These are phyloP conservation scores for Glonium stellatum DNA, from an alignment of 495 filamentous ascomycete species.

Conservation along the genomic window DNA sequence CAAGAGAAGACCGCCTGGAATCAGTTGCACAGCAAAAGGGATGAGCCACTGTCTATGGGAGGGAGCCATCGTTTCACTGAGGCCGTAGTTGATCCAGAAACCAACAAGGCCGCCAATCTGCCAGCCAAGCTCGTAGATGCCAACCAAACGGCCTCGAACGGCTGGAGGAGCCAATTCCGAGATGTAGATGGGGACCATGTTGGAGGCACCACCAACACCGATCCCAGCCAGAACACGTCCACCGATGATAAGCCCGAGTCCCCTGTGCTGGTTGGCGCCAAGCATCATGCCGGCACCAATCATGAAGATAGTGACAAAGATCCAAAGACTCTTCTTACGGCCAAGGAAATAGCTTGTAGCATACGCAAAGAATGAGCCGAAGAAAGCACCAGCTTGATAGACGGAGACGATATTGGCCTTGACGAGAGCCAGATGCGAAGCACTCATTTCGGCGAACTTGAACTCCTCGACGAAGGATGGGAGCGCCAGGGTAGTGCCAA, in stretches of 20 bases:
- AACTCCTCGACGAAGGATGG: constrained; percentile 20
- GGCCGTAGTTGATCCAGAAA: constrained; percentile 46
- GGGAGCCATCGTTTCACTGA: constrained; percentile 41
- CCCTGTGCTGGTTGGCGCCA: constrained; percentile 43
- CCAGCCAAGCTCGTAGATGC: constrained; percentile 67
- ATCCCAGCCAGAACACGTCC: constrained; percentile 39
- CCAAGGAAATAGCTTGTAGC: constrained; percentile 26
- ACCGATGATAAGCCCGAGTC: constrained; percentile 50
- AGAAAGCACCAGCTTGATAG: constrained; percentile 43
- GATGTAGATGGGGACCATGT: constrained; percentile 41
- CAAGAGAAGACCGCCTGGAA: constrained; percentile 47
- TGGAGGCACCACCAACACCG: constrained; percentile 36
- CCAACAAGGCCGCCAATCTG: constrained; percentile 67
- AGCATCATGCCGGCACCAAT: constrained; percentile 30
- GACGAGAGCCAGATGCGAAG: constrained; percentile 6
- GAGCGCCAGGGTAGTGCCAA: constrained; percentile 20
- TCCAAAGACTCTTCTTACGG: constrained; percentile 23
- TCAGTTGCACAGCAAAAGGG: constrained; percentile 52
- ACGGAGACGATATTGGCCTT: constrained; percentile 53
- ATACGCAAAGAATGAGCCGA: constrained; percentile 28
- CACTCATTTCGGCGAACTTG: constrained; percentile 8
- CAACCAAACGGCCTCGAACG: constrained; percentile 44
- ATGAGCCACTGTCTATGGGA: constrained; percentile 49
- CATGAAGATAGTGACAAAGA: constrained; percentile 26
- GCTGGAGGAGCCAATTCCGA: constrained; percentile 38